Evolutionary conservation across 2,329 filamentous ascomycete genomes (phyloP).

Genomic region (Lojkania enalia): DNA sequence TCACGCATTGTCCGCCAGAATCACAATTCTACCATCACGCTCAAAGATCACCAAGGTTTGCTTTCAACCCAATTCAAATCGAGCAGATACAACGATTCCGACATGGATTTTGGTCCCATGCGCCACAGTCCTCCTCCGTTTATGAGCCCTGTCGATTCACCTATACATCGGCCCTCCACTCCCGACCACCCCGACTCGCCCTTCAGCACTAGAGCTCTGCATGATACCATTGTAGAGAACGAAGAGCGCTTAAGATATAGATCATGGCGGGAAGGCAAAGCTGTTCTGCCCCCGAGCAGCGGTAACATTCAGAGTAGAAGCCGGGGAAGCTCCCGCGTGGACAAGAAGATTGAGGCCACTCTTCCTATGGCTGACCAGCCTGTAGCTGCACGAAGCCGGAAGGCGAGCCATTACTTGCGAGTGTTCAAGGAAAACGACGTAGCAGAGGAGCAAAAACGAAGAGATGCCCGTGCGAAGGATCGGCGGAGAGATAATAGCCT

Average conservation of each 20-base stretch:
- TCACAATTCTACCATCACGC: conserved; percentile 25
- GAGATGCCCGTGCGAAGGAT: conserved; percentile 50
- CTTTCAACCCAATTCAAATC: conserved; percentile 41
- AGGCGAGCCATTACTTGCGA: conserved; percentile 67
- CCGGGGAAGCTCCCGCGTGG: conserved; percentile 54
- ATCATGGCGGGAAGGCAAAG: conserved; percentile 55
- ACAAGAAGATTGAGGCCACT: conserved; percentile 67
- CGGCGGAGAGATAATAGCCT: conserved; percentile 38
- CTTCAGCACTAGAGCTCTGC: conserved; percentile 3
- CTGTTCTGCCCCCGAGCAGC: conserved; percentile 45
- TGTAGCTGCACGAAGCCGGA: conserved; percentile 62
- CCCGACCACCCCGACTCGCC: conserved; percentile 27
- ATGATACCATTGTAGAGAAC: conserved; percentile 32
- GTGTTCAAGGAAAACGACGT: conserved; percentile 66
- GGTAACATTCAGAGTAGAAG: conserved; percentile 45
- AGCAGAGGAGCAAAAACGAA: conserved; percentile 56
- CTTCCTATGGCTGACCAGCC: conserved; percentile 60
- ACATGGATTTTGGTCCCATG: conserved; percentile 24
- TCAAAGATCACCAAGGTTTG: conserved; percentile 37
- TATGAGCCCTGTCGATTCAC: conserved; percentile 45
- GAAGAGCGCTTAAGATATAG: conserved; percentile 52
- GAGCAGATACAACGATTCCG: conserved; percentile 10
- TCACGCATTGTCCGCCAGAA: conserved; percentile 37
- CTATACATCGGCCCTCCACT: conserved; percentile 36
- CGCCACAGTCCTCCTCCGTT: conserved; percentile 40